phyloP scores from a whole-genome alignment of 1,139 yeast genomes.

The Pichia sp. region DNA sequence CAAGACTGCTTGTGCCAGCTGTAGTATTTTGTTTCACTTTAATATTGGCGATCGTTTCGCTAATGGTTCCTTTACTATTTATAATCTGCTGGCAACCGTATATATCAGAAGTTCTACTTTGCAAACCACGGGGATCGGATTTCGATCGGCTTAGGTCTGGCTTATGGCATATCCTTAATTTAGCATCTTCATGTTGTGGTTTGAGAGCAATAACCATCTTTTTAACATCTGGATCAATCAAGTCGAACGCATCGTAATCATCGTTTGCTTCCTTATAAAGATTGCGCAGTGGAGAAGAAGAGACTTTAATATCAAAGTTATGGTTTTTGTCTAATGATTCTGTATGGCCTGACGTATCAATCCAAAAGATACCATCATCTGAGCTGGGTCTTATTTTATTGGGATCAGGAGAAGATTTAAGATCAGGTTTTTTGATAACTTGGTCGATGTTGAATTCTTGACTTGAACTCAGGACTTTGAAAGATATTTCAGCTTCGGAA shows the following conservation, averaged over 20 bases:
- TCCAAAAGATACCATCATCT: constrained; percentile 31
- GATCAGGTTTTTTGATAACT: neutral
- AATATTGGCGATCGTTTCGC: no score
- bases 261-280: constrained; percentile 1
- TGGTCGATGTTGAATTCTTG: constrained; percentile 13
- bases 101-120: neutral
- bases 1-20: constrained; percentile 8
- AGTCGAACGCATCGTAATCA: constrained; percentile 5
- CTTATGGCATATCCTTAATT: constrained; percentile 3
- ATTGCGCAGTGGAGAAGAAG: constrained; percentile 15
- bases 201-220: constrained; percentile 21
- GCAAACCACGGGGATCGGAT: constrained; percentile 22
- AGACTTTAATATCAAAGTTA: constrained; percentile 4
- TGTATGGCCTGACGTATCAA: constrained; percentile 22
- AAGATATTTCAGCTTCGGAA: constrained; percentile 11
- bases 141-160: constrained; percentile 12
- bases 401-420: constrained; percentile 1
- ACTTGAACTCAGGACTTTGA: constrained; percentile 12
- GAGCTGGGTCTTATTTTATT: constrained; percentile 19
- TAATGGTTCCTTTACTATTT: neutral
- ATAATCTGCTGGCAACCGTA: neutral
- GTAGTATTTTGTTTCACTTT: no score
- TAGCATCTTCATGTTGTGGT: neutral
- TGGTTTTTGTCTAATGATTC: neutral
- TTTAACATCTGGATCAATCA: constrained; percentile 25